Base-by-base conservation (phyloP, 2,329 filamentous ascomycete genomes). In the Arthrobotrys sinensis region DNA sequence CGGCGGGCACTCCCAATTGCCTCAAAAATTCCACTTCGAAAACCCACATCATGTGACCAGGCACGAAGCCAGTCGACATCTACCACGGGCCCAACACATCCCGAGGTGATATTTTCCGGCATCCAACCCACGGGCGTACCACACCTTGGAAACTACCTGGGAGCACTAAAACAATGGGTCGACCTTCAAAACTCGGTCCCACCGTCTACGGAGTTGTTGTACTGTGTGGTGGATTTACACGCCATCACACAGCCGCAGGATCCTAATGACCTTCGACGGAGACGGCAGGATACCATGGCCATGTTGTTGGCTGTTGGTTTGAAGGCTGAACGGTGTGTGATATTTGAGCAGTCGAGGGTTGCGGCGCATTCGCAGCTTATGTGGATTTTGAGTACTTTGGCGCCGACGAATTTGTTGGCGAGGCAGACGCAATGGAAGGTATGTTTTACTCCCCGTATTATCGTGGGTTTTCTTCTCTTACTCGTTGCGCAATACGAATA, bases 351-450 rank as follows among this genome's bases (percentile, higher is more conserved):
- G 66, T 80, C 78, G 16, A 79, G 71, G 34, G 80, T 80, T 12
- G 5, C 90, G 16, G 90, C 91, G 55, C 96, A 98, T 85, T 86
- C 92, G 3, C 94, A 98, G 84, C 88, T 99, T 80, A 97, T 97
- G 92, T 99, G 96, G 96, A 94, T 98, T 82, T 86, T 99, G 79
- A 95, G 93, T 83, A 97, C 94, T 81, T 92, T 92, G 65, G 93
- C 96, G 24, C 95, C 93, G 4, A 94, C 96, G 84, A 96, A 96
- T 45, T 97, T 97, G 85, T 86, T 99, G n/a, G 92, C 92, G 8
- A 88, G 96, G n/a, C 99, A 99, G 96, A 98, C 96, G 32, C 96
- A 98, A 85, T 99, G 96, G 94, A 99, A 99, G 90, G 93, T 93
- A 83, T 80, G 83, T 76, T 16, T 60, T 46, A 45, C 16, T 32